A percentile compares a stretch with the other conserved stretches of the same genome.
These are phyloP conservation scores for Kwoniella sp. DNA, from an alignment of 768 basidiomycete genomes.

Conservation along the genomic window DNA sequence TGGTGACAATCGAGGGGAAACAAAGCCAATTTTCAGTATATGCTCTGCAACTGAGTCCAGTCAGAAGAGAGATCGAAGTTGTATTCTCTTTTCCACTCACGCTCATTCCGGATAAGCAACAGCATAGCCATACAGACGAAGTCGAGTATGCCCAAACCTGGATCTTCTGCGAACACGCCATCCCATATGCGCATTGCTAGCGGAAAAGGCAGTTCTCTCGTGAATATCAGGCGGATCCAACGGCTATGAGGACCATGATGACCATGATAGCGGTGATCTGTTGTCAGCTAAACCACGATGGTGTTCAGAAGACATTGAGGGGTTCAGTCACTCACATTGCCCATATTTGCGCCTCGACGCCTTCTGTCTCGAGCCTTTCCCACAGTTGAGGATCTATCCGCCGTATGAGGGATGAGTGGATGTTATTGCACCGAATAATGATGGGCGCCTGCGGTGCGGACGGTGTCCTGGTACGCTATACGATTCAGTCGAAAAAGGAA, in stretches of 20 bases:
- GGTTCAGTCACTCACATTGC: constrained; percentile 71
- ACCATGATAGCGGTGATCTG: constrained; percentile 3
- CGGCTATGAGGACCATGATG: constrained; percentile 62
- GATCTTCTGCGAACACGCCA: constrained; percentile 85
- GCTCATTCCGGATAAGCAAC: constrained; percentile 83
- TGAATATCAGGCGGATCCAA: constrained; percentile 91
- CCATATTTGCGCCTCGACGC: constrained; percentile 95
- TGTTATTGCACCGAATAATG: constrained; percentile 74
- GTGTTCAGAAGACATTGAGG: background rate
- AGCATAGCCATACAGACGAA: constrained; percentile 96
- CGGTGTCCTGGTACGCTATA: constrained; percentile 60
- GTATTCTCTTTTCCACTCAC: constrained; percentile 68
- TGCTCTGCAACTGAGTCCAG: constrained; percentile 8
- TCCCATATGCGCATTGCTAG: constrained; percentile 94
- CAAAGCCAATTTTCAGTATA: constrained; percentile 30
- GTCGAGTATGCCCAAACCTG: constrained; percentile 72
- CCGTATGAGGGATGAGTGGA: constrained; percentile 74
- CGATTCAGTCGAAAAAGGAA: background rate
- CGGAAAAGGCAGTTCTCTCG: constrained; percentile 80
- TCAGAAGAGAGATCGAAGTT: constrained; percentile 15
- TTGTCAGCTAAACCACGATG: too few species aligned
- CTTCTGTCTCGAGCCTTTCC: constrained; percentile 72
- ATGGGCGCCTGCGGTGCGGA: constrained; percentile 69
- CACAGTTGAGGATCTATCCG: constrained; percentile 78
- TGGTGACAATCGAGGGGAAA: background rate